A percentile compares a stretch with the other conserved stretches of the same genome.
phyloP scores from a whole-genome alignment of 805 yeast genomes.

The Metschnikowia henanensis region DNA sequence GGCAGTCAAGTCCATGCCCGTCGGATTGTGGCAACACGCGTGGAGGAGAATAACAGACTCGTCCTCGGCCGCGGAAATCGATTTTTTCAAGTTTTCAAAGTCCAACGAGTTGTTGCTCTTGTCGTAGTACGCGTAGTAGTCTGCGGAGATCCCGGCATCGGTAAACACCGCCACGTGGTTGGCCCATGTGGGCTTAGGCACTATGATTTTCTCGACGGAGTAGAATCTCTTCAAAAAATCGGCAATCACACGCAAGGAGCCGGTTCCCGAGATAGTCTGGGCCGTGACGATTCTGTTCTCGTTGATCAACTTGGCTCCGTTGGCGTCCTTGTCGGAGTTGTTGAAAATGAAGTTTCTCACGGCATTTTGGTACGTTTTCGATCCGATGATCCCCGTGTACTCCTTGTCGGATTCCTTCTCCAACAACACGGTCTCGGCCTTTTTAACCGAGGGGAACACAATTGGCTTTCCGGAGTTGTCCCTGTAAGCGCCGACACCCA shows the following conservation, averaged over 20 bases:
- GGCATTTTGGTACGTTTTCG: slow-evolving; percentile 59
- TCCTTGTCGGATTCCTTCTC: slow-evolving; percentile 67
- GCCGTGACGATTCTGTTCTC: slow-evolving; percentile 73
- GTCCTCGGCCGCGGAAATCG: slow-evolving; percentile 52
- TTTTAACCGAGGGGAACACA: slow-evolving; percentile 73
- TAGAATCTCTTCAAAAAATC: slow-evolving; percentile 70
- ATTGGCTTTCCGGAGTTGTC: slow-evolving; percentile 87
- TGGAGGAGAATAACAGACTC: slow-evolving; percentile 76
- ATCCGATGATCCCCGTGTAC: slow-evolving; percentile 85
- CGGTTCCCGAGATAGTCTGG: slow-evolving; percentile 95
- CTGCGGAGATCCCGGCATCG: slow-evolving; percentile 66
- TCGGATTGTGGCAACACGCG: slow-evolving; percentile 97
- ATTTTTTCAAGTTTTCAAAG: slow-evolving; percentile 59
- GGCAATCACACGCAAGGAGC: slow-evolving; percentile 84
- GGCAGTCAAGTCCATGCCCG: slow-evolving; percentile 86
- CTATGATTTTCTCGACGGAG: slow-evolving; percentile 53
- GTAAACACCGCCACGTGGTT: slow-evolving; percentile 82
- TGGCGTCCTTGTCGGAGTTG: slow-evolving; percentile 49
- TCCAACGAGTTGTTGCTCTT: slow-evolving; percentile 60
- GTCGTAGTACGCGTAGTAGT: slow-evolving; percentile 72
- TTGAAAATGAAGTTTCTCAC: slow-evolving; percentile 75
- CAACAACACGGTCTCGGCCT: slow-evolving; percentile 57
- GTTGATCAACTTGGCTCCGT: slow-evolving; percentile 54
- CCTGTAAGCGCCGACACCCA: slow-evolving; percentile 94
- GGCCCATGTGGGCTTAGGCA: slow-evolving; percentile 94